Percentiles rank a stretch among this genome's conserved stretches.
Conservation (phyloP, 2,329 filamentous ascomycete genomes). For the Pezicula neosporulosa region DNA sequence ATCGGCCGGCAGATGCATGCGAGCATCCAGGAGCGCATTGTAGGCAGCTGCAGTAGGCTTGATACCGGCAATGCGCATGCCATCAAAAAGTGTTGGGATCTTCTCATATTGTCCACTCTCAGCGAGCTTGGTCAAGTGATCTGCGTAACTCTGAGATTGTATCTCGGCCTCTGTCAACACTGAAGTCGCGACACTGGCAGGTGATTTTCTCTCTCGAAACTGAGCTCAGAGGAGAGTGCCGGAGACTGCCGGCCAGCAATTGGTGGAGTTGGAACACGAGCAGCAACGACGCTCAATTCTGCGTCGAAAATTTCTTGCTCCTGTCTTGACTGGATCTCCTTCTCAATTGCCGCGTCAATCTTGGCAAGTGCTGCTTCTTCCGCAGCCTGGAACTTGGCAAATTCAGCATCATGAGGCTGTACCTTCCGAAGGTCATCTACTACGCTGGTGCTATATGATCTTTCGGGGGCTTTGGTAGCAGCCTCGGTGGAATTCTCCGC, state of each 20-base stretch:
- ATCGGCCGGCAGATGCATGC: conserved; percentile 75
- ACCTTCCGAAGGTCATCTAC: conserved; percentile 27
- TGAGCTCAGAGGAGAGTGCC: conserved; percentile 23
- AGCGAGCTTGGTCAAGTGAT: conserved; percentile 73
- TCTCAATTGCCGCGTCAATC: conserved; percentile 79
- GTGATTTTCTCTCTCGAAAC: conserved; percentile 40
- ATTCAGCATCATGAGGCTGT: conserved; percentile 39
- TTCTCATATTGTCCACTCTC: conserved; percentile 73
- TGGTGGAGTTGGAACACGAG: conserved; percentile 24
- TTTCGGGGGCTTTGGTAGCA: conserved; percentile 11
- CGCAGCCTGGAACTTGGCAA: conserved; percentile 33
- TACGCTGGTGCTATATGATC: conserved; percentile 24
- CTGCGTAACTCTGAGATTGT: conserved; percentile 69
- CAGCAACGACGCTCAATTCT: conserved; percentile 27
- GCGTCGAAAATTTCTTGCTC: conserved; percentile 35
- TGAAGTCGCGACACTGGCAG: conserved; percentile 55
- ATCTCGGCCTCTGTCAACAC: conserved; percentile 45
- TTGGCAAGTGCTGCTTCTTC: conserved; percentile 66
- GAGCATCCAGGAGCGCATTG: conserved; percentile 82
- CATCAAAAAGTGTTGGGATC: conserved; percentile 87
- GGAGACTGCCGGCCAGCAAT: conserved; percentile 19
- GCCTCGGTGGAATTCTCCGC: conserved; percentile 5
- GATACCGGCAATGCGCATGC: conserved; percentile 79
- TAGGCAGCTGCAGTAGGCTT: conserved; percentile 83
- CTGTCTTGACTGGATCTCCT: conserved; percentile 60